Conservation (phyloP, 208 protist genomes). For the Leishmania gerbilli region DNA sequence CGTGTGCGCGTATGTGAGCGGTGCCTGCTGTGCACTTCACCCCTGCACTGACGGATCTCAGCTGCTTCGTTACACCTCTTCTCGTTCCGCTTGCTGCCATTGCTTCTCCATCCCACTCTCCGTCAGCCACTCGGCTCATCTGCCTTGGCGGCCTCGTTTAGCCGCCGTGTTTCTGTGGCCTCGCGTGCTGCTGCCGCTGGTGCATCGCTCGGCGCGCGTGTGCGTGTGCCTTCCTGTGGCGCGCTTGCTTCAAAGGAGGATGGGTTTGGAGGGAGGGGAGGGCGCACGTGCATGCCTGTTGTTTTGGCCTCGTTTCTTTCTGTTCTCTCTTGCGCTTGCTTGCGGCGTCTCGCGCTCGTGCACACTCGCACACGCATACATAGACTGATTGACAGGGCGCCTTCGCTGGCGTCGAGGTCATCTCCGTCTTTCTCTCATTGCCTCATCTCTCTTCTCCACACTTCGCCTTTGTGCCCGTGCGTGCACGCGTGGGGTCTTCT, state of each 20-base stretch:
- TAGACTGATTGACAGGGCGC: neutral
- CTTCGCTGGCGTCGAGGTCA: neutral
- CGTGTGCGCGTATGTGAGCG: neutral
- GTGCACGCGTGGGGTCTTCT: neutral
- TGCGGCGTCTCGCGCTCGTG: neutral
- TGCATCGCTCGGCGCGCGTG: neutral
- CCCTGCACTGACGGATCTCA: neutral
- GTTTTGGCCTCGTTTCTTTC: neutral
- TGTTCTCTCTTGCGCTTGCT: slow-evolving; percentile 7
- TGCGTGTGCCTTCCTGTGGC: neutral
- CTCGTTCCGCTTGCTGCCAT: neutral
- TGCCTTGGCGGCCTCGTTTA: neutral
- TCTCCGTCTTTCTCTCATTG: neutral
- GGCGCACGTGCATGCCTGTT: neutral
- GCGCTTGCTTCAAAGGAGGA: no score
- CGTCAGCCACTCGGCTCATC: neutral
- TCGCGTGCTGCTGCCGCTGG: neutral
- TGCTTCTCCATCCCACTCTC: neutral
- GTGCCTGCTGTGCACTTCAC: neutral
- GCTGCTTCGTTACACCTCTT: neutral
- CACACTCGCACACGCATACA: neutral
- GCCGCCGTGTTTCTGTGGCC: neutral
- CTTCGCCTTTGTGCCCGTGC: neutral
- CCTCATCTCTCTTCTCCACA: neutral
- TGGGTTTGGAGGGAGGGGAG: neutral